Evolutionary conservation across 169 alveolate genomes (phyloP).

Genomic region (Haemoproteus tartakovskyi): DNA sequence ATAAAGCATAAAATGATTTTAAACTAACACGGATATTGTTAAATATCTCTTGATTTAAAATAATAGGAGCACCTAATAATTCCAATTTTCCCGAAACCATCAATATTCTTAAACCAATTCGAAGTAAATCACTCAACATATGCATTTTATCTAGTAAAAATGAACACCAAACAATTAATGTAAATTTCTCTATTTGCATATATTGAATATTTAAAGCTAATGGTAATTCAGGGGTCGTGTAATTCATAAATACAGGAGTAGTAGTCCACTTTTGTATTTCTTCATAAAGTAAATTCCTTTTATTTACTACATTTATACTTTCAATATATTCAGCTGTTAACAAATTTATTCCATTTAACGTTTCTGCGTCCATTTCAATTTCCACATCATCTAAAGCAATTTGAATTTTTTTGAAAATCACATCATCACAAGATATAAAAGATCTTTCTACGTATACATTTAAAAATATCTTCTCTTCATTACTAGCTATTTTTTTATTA

Average conservation of each 20-base stretch:
- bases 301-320: constrained; percentile 28
- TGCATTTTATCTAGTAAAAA: constrained; percentile 81
- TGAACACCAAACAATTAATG: constrained; percentile 80
- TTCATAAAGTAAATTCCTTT: constrained; percentile 38
- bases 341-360: constrained; percentile 48
- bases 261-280: constrained; percentile 65
- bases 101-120: constrained; percentile 80
- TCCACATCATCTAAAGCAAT: constrained; percentile 79
- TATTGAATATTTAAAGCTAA: constrained; percentile 75
- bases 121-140: constrained; percentile 81
- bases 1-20: constrained; percentile 77
- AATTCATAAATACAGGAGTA: constrained; percentile 67
- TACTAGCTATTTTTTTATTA: constrained; percentile 11
- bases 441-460: constrained; percentile 80
- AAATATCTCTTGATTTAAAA: constrained; percentile 79
- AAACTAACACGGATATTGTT: constrained; percentile 76
- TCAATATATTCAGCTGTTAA: constrained; percentile 61
- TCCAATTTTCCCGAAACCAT: constrained; percentile 75
- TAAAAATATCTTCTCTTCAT: constrained; percentile 69
- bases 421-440: constrained; percentile 77
- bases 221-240: constrained; percentile 74
- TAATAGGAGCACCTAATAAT: constrained; percentile 83
- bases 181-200: constrained; percentile 76
- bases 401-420: constrained; percentile 75
- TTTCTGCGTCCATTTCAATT: constrained; percentile 74